Evolutionary conservation across 129 eudicot species (phyloP).

Genomic region (Scalesia atractyloides): DNA sequence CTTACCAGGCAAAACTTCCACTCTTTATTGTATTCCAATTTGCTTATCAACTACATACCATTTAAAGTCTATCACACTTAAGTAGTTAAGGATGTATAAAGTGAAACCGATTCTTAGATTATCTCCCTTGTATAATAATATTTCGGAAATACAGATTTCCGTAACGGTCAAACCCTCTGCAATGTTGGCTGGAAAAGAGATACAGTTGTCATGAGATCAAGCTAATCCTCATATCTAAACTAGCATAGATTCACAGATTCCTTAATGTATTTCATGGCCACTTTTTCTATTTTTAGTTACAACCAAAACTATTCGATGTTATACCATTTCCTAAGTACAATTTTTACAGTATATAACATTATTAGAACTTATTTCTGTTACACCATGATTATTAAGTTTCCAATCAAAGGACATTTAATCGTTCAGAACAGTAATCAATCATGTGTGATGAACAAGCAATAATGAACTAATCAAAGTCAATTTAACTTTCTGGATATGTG

Average conservation of each 20-base stretch:
- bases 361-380: background rate
- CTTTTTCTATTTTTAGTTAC: conserved; percentile 1
- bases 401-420: conserved; percentile 5
- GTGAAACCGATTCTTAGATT: conserved; percentile 3
- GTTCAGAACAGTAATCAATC: conserved; percentile 22
- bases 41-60: conserved; percentile 21
- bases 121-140: conserved; percentile 12
- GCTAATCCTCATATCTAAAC: conserved; percentile 4
- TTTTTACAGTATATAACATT: background rate
- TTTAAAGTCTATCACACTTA: background rate
- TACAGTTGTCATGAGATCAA: conserved; percentile 11
- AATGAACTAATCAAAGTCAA: conserved; percentile 8
- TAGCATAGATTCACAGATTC: background rate
- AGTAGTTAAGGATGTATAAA: background rate
- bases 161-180: conserved; percentile 18
- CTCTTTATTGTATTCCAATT: conserved; percentile 21
- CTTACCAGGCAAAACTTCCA: conserved; percentile 1
- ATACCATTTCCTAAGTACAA: conserved; percentile 19
- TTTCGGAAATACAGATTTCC: background rate
- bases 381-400: conserved; percentile 5
- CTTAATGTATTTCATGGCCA: conserved; percentile 10
- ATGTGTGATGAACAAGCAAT: conserved; percentile 1
- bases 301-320: background rate
- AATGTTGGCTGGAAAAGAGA: conserved; percentile 14
- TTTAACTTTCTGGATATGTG: background rate